Conservation (phyloP, 2,329 filamentous ascomycete genomes). For the Sordariomycetes sp. region DNA sequence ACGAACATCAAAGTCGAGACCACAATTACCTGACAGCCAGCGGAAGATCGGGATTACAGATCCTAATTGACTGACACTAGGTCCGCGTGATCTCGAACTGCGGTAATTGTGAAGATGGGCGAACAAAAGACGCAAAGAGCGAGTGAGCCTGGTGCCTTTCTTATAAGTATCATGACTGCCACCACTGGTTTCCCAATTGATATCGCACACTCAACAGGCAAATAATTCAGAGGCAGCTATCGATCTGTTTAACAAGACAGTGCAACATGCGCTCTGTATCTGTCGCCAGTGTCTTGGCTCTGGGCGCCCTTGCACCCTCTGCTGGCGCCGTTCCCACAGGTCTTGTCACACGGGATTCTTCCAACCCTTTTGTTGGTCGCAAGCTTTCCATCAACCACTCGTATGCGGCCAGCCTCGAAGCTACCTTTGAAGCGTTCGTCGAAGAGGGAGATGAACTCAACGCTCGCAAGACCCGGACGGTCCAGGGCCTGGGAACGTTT, state of each 20-base stretch:
- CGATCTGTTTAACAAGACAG: not conserved
- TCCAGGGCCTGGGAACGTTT: constrained; percentile 26
- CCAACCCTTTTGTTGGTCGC: constrained; percentile 34
- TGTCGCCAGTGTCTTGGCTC: not conserved
- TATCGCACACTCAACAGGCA: not conserved
- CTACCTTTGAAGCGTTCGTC: constrained; percentile 24
- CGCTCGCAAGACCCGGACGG: constrained; percentile 20
- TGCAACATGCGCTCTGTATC: constrained; percentile 1
- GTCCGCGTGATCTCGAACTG: not conserved
- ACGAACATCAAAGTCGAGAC: not conserved
- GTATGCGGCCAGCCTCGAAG: constrained; percentile 26
- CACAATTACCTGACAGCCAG: not conserved
- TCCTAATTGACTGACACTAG: not conserved
- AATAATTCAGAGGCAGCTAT: not conserved
- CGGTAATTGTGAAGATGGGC: not conserved
- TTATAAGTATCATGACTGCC: not conserved
- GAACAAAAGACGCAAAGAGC: not conserved
- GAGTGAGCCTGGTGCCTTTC: not conserved
- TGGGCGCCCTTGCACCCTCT: not conserved
- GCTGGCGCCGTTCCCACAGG: not conserved
- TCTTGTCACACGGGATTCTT: not conserved
- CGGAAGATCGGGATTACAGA: not conserved
- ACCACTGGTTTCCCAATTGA: not conserved
- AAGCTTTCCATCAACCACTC: constrained; percentile 32
- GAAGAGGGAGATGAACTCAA: constrained; percentile 22